Conservation (phyloP, 2,329 filamentous ascomycete species). For the Epicoccum sorghinum region DNA sequence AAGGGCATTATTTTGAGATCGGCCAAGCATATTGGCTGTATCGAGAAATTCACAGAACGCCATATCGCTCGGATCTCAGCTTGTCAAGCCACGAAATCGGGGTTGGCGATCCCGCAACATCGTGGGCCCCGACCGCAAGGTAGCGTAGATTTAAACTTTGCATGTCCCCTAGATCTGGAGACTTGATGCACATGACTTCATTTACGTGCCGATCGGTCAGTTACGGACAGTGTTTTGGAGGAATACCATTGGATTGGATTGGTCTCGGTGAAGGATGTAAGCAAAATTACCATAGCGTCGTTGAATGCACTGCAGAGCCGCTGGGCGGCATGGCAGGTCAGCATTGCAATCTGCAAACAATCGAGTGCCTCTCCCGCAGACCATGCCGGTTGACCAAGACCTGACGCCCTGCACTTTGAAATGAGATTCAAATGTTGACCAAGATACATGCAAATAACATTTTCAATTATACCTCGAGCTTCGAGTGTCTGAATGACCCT, state of each 20-base stretch:
- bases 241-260: not conserved
- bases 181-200: conserved; percentile 3
- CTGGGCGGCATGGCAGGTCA: too few species aligned
- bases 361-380: too few species aligned
- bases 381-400: too few species aligned
- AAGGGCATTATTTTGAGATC: not conserved
- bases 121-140: not conserved
- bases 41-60: not conserved
- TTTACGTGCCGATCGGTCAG: conserved; percentile 2
- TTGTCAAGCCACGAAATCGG: conserved; percentile 4
- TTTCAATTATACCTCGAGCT: not conserved
- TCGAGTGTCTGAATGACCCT: not conserved
- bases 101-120: conserved; percentile 5
- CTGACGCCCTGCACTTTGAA: too few species aligned
- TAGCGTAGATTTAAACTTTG: conserved; percentile 4
- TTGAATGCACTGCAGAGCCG: too few species aligned
- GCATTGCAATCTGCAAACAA: too few species aligned
- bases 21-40: conserved; percentile 1
- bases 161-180: not conserved
- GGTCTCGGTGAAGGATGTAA: too few species aligned
- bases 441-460: not conserved
- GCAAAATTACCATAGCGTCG: too few species aligned
- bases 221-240: not conserved
- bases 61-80: not conserved
- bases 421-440: not conserved